phyloP scores from a whole-genome alignment of 441 rosid species.

The Populus hybrid region DNA sequence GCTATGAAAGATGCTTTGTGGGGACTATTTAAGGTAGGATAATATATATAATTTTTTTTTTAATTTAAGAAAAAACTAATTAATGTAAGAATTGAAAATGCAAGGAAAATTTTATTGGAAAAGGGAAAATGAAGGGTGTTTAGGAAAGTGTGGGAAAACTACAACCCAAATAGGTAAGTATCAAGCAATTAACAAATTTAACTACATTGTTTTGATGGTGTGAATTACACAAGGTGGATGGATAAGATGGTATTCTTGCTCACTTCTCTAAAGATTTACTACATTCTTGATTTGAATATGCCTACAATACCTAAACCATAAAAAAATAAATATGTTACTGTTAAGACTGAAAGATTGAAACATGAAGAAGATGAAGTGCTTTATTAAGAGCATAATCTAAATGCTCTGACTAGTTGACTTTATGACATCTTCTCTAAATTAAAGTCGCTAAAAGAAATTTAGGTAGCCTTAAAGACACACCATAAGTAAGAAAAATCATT shows the following conservation, averaged over 20 bases:
- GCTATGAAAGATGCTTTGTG: too few relatives aligned
- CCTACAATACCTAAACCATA: not conserved
- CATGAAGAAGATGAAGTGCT: not conserved
- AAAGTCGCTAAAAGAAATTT: not conserved
- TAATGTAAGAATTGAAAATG: too few relatives aligned
- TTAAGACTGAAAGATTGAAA: not conserved
- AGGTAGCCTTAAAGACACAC: not conserved
- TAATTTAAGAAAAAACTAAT: too few relatives aligned
- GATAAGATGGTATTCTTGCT: not conserved
- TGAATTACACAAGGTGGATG: not conserved
- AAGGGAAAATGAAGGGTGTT: too few relatives aligned
- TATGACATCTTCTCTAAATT: conserved; percentile 18
- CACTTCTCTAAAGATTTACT: not conserved
- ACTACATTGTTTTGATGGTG: not conserved
- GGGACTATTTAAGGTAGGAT: too few relatives aligned
- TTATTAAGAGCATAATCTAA: not conserved
- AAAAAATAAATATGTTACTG: not conserved
- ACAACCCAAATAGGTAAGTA: too few relatives aligned
- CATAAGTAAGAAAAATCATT: not conserved
- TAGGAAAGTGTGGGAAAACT: too few relatives aligned
- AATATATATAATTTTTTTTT: too few relatives aligned
- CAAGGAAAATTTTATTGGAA: too few relatives aligned
- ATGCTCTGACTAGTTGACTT: not conserved
- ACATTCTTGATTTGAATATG: not conserved
- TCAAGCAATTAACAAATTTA: too few relatives aligned